phyloP scores from a whole-genome alignment of 768 basidiomycete species.

The Serendipita indica region DNA sequence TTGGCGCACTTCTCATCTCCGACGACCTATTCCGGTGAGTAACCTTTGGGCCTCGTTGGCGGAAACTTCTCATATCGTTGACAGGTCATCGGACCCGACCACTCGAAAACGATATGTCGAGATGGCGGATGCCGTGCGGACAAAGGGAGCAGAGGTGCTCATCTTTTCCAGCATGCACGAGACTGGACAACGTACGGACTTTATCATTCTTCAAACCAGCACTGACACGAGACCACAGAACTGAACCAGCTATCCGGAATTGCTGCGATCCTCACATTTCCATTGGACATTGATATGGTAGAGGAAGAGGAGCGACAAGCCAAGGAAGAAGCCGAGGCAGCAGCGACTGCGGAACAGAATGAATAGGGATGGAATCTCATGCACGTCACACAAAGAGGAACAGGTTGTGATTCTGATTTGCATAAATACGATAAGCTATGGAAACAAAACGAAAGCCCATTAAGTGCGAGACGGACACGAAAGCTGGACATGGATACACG shows the following conservation, averaged over 20 bases:
- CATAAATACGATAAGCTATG: too few species aligned
- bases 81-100: conserved; percentile 63
- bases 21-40: conserved; percentile 82
- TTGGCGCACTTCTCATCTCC: conserved; percentile 87
- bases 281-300: conserved; percentile 87
- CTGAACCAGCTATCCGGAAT: conserved; percentile 92
- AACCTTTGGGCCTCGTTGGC: neutral
- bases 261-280: conserved; percentile 91
- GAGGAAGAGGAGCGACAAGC: conserved; percentile 82
- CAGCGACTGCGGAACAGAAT: neutral
- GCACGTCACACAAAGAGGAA: too few species aligned
- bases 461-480: too few species aligned
- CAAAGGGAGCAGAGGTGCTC: conserved; percentile 81
- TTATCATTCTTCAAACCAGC: neutral
- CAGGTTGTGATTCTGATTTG: too few species aligned
- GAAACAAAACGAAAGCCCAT: too few species aligned
- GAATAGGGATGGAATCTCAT: too few species aligned
- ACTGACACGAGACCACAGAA: conserved; percentile 35
- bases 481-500: too few species aligned
- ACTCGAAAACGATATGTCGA: conserved; percentile 71
- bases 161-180: conserved; percentile 99
- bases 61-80: neutral
- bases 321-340: conserved; percentile 8
- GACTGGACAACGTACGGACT: conserved; percentile 78
- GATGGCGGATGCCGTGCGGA: conserved; percentile 77